Base-by-base conservation (phyloP, 495 filamentous ascomycete genomes). In the Neurospora sp. region DNA sequence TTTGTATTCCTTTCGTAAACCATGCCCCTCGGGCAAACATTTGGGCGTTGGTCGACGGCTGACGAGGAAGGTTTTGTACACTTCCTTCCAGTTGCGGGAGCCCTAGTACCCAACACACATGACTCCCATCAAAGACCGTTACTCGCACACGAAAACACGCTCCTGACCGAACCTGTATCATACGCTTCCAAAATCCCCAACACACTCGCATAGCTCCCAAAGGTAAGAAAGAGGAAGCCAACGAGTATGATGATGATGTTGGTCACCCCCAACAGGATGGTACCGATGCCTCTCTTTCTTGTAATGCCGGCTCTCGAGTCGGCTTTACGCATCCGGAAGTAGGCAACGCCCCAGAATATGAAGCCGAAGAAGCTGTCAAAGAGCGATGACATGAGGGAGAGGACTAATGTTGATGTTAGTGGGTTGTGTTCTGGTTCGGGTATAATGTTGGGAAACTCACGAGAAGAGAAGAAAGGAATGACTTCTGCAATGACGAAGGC, bases 361-460 rank as follows among this genome's bases (percentile, higher is more conserved):
- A 95, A 97, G 21, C 93, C 93, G 74, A 97, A 97, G 84, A 96
- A 96, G 34, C 91, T 93, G 81, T 97, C 93, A 77, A 97, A 97
- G 17, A 97, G 87, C 21, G 92, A 92, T 75, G 92, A 94, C 92
- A 96, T 94, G 71, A 97, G 87, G 9, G 90, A 91, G 11, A 95
- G 85, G 42, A 97, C 83, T 85, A 28, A 5, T 7, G 7, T 45
- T 36, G 59, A 31, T 6, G 54, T 66, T 31, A 34, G 43, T 39
- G n/a, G 13, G 21, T 3, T 34, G 28, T 66, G 8, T 1, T 3
- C 34, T 34, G 54, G 5, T 15, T 59, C 21, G 70, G 1, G 7
- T 28, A 17, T 11, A 1, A 11, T 11, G 11, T 5, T 21, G 19
- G 34, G 48, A 69, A 9, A 76, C 83, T 77, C 70, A 85, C 84